Evolutionary conservation across 495 filamentous ascomycete genomes (phyloP).

Genomic region (Neurospora sp.): DNA sequence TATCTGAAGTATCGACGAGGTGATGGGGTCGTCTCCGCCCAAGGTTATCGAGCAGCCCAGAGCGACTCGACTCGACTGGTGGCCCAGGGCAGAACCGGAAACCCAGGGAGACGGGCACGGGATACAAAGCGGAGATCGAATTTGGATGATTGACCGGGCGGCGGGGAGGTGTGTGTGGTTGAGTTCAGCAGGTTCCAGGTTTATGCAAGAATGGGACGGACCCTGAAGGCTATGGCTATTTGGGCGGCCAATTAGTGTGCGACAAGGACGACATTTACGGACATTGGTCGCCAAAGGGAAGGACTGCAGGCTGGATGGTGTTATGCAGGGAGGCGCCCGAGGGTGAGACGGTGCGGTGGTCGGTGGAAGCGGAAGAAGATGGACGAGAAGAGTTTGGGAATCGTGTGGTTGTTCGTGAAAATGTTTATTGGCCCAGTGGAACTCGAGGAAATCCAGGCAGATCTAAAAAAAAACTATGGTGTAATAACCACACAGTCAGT

Average conservation of each 20-base stretch:
- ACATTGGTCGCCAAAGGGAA: not conserved
- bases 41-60: not conserved
- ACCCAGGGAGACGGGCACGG: not conserved
- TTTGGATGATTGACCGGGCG: not conserved
- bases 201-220: not conserved
- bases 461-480: not conserved
- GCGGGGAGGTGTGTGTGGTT: not conserved
- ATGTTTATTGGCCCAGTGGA: not conserved
- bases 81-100: not conserved
- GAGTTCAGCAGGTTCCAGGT: not conserved
- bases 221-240: not conserved
- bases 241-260: constrained; percentile 21
- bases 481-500: not conserved
- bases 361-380: not conserved
- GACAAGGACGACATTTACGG: constrained; percentile 13
- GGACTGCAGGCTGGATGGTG: not conserved
- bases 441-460: not conserved
- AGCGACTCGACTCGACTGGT: not conserved
- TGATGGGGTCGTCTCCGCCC: not conserved
- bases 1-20: not conserved
- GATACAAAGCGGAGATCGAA: not conserved
- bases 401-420: not conserved
- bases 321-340: not conserved
- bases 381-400: not conserved
- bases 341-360: not conserved